phyloP scores from a whole-genome alignment of 495 filamentous ascomycete genomes.

The Hyaloscypha bicolor region DNA sequence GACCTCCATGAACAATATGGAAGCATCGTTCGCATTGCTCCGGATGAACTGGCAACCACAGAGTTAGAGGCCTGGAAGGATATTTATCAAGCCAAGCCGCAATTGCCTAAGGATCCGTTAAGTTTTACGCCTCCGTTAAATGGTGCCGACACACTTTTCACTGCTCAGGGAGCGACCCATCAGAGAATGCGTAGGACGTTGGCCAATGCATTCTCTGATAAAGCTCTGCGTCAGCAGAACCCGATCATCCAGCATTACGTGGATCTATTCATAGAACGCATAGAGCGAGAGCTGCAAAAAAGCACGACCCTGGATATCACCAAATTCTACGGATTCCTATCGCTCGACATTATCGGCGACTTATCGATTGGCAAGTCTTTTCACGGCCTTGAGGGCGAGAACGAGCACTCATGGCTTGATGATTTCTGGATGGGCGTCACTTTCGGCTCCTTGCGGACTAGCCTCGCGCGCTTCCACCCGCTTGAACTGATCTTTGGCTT shows the following conservation, averaged over 20 bases:
- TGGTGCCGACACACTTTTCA: background rate
- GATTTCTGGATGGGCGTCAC: background rate
- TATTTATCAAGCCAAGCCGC: background rate
- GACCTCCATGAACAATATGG: background rate
- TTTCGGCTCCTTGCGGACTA: background rate
- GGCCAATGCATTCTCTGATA: background rate
- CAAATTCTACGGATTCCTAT: background rate
- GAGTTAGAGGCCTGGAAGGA: background rate
- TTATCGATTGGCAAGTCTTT: background rate
- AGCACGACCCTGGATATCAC: background rate
- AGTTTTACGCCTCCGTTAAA: background rate
- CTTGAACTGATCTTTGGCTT: background rate
- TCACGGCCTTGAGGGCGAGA: slow-evolving; percentile 1
- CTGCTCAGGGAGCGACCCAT: background rate
- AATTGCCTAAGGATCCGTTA: background rate
- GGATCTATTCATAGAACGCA: background rate
- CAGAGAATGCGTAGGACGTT: background rate
- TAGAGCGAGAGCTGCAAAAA: background rate
- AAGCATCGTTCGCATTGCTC: background rate
- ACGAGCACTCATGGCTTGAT: background rate
- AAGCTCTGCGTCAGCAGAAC: background rate
- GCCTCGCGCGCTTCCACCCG: background rate
- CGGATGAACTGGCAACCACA: slow-evolving; percentile 1
- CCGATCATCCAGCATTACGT: background rate
- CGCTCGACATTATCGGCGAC: background rate